Conservation (phyloP, 2,329 filamentous ascomycete species). For the Fusarium sp. region DNA sequence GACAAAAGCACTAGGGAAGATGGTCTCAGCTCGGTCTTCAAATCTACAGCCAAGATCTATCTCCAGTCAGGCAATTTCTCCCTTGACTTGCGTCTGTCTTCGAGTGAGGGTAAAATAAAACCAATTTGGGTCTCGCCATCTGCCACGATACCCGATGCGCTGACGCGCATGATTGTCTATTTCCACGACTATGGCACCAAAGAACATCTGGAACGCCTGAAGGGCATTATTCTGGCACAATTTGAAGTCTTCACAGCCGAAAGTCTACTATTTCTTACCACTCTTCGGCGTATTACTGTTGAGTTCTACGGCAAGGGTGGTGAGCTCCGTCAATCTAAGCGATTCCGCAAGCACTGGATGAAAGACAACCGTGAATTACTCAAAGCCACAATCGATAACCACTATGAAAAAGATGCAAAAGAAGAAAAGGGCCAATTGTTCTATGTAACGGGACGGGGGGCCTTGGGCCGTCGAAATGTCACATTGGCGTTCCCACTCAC, state of each 20-base stretch:
- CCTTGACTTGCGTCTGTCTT: not conserved
- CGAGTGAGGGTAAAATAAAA: accelerated
- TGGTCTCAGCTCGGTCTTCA: not conserved
- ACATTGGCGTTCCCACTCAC: not conserved
- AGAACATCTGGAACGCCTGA: not conserved
- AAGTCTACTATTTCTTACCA: not conserved
- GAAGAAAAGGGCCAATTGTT: accelerated
- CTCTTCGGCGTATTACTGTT: accelerated
- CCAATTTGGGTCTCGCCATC: not conserved
- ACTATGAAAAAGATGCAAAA: not conserved
- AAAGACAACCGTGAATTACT: not conserved
- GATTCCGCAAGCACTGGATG: accelerated
- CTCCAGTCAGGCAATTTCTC: not conserved
- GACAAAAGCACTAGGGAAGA: not conserved
- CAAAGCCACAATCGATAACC: accelerated
- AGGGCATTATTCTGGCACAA: accelerated
- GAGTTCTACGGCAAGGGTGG: not conserved
- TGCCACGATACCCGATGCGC: accelerated
- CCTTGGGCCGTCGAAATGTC: accelerated
- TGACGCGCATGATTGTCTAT: not conserved
- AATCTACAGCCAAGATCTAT: not conserved
- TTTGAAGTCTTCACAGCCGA: not conserved
- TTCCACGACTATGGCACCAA: not conserved
- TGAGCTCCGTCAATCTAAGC: not conserved
- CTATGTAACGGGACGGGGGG: accelerated